Base-by-base conservation (phyloP, 2,329 filamentous ascomycete genomes). In the Cercospora zeae-maydis region DNA sequence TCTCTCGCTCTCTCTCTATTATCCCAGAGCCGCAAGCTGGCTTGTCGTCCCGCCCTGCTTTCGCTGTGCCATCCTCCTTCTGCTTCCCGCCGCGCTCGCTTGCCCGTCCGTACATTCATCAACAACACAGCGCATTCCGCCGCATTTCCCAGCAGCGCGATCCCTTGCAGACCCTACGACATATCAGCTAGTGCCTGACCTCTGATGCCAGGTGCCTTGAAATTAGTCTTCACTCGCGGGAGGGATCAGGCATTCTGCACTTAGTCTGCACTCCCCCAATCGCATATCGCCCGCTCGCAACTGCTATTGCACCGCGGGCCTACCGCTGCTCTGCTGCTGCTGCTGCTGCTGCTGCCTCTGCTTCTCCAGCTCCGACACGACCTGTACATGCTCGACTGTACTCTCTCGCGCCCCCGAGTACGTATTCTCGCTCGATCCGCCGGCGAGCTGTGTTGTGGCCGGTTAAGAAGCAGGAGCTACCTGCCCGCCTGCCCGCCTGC, bases 161-260 rank as follows among this genome's bases (percentile, higher is more conserved):
- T 60, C 63, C 65, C 62, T 64, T 65, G 63, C 65, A 57, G 63
- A 30, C 47, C 53, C 47, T 34, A 14, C 31, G 58, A 42, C 45
- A 58, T 58, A 58, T 58, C 55, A 58, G 37, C 42, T 33, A 34
- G 21, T 51, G 47, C 47, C 16, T 61, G 36, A 47, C 45, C 37
- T 52, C 42, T 37, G 57, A 59, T 59, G 57, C 57, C 57, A 59
- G 49, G 52, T 58, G 57, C 59, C 65, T 54, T 52, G 62, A 63
- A 58, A 67, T 67, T 66, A 62, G 57, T 51, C 65, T 68, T 67
- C 53, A 24, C 31, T 54, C 57, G 56, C 63, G 63, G 64, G 64
- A 71, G 67, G 66, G 68, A 67, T 69, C 58, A 62, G 52, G 60
- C 66, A 61, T 54, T 62, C 65, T 70, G 66, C 68, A 67, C 67